Conservation (phyloP, 768 basidiomycete species). For the Dentipellis fragilis region DNA sequence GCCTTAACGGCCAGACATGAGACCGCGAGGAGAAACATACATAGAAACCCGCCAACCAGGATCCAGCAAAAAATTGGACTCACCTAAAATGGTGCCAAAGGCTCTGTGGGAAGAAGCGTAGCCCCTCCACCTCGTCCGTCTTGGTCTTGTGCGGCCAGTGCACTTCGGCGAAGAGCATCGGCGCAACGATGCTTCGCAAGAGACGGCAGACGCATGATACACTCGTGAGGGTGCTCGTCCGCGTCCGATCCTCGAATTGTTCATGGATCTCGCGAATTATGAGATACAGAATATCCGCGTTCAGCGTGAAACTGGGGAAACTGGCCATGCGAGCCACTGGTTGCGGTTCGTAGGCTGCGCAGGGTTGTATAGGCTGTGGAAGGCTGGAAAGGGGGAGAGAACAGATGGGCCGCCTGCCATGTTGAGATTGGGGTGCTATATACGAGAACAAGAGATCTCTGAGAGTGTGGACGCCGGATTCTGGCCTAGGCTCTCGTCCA, state of each 20-base stretch:
- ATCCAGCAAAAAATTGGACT: background rate
- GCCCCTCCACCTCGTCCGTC: slow-evolving; percentile 14
- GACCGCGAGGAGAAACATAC: background rate
- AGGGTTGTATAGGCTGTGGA: background rate
- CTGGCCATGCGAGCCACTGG: too few relatives aligned
- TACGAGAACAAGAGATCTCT: background rate
- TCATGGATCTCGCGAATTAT: background rate
- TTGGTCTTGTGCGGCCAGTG: slow-evolving; percentile 24
- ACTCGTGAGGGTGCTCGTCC: background rate
- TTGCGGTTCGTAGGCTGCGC: too few relatives aligned
- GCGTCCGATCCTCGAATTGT: background rate
- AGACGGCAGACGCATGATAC: background rate
- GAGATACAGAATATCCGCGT: slow-evolving; percentile 1
- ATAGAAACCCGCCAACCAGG: background rate
- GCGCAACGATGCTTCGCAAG: background rate
- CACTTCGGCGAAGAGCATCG: slow-evolving; percentile 20
- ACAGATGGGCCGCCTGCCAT: background rate
- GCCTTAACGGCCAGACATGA: too few relatives aligned
- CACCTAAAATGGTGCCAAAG: slow-evolving; percentile 24
- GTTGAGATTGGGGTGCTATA: background rate
- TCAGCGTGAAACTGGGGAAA: background rate
- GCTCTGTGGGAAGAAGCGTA: slow-evolving; percentile 21
- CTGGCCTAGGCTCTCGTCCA: too few relatives aligned
- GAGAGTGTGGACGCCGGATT: too few relatives aligned
- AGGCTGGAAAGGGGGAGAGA: background rate